Base-by-base conservation (phyloP, 2,329 filamentous ascomycete genomes). In the Pseudogymnoascus pannorum region DNA sequence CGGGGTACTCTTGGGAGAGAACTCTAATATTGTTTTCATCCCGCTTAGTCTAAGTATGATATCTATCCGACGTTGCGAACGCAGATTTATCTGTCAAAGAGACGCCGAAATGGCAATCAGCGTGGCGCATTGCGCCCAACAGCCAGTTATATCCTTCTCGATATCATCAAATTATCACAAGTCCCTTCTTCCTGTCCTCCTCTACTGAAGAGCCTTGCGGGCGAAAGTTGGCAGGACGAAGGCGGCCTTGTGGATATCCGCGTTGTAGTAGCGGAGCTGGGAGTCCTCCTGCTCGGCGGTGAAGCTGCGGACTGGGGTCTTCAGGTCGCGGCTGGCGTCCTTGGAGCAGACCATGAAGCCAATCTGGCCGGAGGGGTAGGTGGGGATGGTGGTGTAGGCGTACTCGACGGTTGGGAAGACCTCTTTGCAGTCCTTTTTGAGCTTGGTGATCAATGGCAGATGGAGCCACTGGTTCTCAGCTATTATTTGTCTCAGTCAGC, bases 311-410 rank as follows among this genome's bases (percentile, higher is more conserved):
- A 97, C 73, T 60, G 94, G 94, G 77, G 87, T 89, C 76, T 84
- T 91, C 74, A 97, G 84, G 78, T 99, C 84, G 75, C 87, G 85
- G 73, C 78, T 86, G 75, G 86, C 80, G 75, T 97, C 93, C 86
- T 99, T 97, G 87, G 84, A 90, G 87, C 94, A 97, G 74, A 99
- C 91, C 92, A 99, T 97, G 87, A 99, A 99, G 75, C 94, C 94
- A 73, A 99, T 99, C 82, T 99, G 94, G 75, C 94, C 94, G 62
- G 91, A 96, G 68, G 94, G 94, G 83, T 99, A 99, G 74, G 94
- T 99, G 63, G 94, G 94, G 77, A 99, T 99, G 72, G 93, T 97
- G 73, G 93, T 97, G 85, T 97, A 99, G 71, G 90, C 94, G 80
- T 97, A 99, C 81, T 99, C 94, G 76, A 89, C 94, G 66, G 91